These are phyloP conservation scores for Mucor irregularis DNA, from an alignment of 371 early-diverging fungal genomes.

Conservation along the genomic window DNA sequence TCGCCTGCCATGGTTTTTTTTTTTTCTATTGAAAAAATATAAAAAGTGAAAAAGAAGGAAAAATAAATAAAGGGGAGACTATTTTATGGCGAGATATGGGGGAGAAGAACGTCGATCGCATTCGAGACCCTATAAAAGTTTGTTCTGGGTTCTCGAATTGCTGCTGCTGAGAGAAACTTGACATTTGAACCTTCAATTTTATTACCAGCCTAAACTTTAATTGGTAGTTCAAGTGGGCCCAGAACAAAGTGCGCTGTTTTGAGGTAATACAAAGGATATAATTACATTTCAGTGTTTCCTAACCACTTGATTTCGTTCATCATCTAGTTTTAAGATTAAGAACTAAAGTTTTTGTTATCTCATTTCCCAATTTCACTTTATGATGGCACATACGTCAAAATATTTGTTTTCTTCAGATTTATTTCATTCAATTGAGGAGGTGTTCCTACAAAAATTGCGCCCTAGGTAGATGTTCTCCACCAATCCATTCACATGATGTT, in stretches of 20 bases:
- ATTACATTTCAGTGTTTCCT: too few species aligned
- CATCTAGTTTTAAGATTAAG: too few species aligned
- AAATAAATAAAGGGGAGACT: conserved; percentile 9
- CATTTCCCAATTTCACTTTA: too few species aligned
- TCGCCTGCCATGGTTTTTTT: conserved; percentile 8
- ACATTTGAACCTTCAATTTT: background rate
- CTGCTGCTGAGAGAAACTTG: background rate
- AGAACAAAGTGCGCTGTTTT: conserved; percentile 7
- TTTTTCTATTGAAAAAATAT: background rate
- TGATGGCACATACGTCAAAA: too few species aligned
- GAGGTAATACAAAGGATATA: background rate
- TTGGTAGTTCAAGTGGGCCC: conserved; percentile 10
- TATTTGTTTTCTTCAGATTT: too few species aligned
- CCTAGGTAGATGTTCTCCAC: too few species aligned
- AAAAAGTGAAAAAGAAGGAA: conserved; percentile 1
- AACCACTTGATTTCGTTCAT: too few species aligned
- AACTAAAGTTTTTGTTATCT: too few species aligned
- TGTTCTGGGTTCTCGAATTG: conserved; percentile 13
- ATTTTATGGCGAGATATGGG: conserved; percentile 6
- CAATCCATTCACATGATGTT: too few species aligned
- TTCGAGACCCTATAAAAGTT: conserved; percentile 12
- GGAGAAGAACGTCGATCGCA: conserved; percentile 16
- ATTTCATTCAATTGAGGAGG: too few species aligned
- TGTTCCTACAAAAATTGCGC: too few species aligned
- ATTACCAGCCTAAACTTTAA: conserved; percentile 15